A percentile compares a stretch with the other conserved stretches of the same genome.
These are phyloP conservation scores for Raffaelea arxii DNA, from an alignment of 2,329 filamentous ascomycete species.

Conservation along the genomic window DNA sequence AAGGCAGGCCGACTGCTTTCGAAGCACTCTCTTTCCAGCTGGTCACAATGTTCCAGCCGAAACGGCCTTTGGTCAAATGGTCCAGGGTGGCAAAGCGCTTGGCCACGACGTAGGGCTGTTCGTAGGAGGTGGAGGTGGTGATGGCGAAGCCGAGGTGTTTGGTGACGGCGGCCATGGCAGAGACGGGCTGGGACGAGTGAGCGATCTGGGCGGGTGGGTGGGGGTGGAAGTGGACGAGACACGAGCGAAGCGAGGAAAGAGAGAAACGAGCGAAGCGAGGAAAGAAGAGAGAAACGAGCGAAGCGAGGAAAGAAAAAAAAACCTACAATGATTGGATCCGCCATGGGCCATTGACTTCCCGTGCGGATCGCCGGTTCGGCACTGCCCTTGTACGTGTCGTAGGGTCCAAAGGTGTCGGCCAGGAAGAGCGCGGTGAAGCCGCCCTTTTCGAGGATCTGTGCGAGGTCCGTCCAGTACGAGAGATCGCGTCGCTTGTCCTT, in stretches of 20 bases:
- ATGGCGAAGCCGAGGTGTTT: background rate
- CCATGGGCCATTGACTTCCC: background rate
- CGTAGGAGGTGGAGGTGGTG: background rate
- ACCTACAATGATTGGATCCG: background rate
- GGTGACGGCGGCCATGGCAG: background rate
- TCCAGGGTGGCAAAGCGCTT: slow-evolving; percentile 8
- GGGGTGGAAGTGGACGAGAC: no score
- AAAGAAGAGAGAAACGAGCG: background rate
- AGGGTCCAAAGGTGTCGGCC: background rate
- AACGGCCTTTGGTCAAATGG: slow-evolving; percentile 10
- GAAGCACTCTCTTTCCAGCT: slow-evolving; percentile 9
- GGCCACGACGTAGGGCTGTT: slow-evolving; percentile 6
- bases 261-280: no score
- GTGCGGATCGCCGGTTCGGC: background rate
- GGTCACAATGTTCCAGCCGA: slow-evolving; percentile 16
- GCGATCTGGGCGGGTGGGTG: no score
- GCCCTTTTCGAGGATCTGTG: background rate
- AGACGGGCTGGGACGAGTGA: background rate
- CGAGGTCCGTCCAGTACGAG: background rate
- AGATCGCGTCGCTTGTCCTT: background rate
- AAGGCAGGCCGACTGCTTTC: slow-evolving; percentile 1
- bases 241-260: no score
- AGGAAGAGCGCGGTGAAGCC: background rate
- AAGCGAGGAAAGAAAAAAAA: background rate
- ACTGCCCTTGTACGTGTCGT: background rate